Base-by-base conservation (phyloP, 192 early-diverging fungal genomes). In the Coemansia sp. region DNA sequence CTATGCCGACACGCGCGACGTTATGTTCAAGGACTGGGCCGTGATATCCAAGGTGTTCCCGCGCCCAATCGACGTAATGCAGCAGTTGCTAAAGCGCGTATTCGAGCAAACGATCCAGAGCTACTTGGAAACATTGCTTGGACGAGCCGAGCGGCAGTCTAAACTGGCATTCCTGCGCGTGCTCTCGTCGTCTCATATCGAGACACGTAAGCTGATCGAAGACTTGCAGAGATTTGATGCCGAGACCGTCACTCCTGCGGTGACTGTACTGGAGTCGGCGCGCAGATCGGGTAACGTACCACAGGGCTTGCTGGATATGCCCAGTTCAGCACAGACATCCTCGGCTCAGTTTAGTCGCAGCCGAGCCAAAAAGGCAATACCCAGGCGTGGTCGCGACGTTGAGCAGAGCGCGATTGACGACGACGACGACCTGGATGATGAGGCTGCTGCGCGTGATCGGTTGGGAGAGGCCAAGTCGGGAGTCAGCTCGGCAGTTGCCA, bases 31-130 rank as follows among this genome's bases (percentile, higher is more conserved):
- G 66, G 97, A 99, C 79, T 97, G 94, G 85, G 87, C 88, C 35
- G 89, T 95, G 42, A 95, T 98, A 39, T 92, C 89, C n/a, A 88
- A 88, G 66, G 94, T 99, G 1, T 99, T 99, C 66, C 95, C 96
- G 21, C 93, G 97, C 61, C 89, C 95, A 0, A 85, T 89, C 11
- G 84, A 89, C 6, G 93, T 98, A 7, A 93, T 98, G 87, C 93
- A 97, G 86, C 90, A 91, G 57, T 93, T 99, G 62, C 85, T 97
- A 33, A 93, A 95, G 67, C 89, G 97, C 62, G 89, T 98, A 6
- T 99, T 98, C 86, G 96, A 92, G 60, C 96, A 99, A 86, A 93
- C 93, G 46, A 90, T 98, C 37, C 96, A 97, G 90, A 89, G 86
- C 60, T 92, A 91, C 44, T 78, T 98, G 14, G 96, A 98, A 70